phyloP scores from a whole-genome alignment of 768 basidiomycete species.

The Lactarius hatsudake region DNA sequence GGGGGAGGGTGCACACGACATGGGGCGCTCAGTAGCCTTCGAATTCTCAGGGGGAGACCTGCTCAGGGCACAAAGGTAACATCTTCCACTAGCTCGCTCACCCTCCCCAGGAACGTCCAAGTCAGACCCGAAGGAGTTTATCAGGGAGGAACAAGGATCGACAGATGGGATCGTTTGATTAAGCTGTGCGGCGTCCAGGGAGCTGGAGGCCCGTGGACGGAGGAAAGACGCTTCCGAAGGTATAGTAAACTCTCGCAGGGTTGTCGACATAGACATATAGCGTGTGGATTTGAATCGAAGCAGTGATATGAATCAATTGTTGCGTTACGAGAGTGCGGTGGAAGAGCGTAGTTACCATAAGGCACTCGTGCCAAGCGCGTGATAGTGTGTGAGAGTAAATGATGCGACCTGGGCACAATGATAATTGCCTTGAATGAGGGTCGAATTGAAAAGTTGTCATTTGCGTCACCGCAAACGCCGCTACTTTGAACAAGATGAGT shows the following conservation, averaged over 20 bases:
- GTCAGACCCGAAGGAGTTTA: background rate
- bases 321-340: constrained; percentile 3
- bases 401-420: background rate
- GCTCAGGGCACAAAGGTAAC: background rate
- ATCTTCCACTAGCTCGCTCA: background rate
- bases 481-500: background rate
- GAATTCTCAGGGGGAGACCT: background rate
- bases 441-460: background rate
- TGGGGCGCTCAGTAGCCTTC: background rate
- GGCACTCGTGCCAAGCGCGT: background rate
- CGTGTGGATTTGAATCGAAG: background rate
- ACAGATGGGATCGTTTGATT: background rate
- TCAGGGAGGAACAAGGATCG: background rate
- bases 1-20: background rate
- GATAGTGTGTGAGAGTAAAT: background rate
- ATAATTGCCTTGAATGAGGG: background rate
- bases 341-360: background rate
- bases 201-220: background rate
- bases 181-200: background rate
- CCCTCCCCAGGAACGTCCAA: background rate
- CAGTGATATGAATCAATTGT: background rate
- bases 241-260: constrained; percentile 1
- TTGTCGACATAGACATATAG: background rate
- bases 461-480: background rate
- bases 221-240: constrained; percentile 3